These are phyloP conservation scores for Fusarium sp. DNA, from an alignment of 2,329 filamentous ascomycete genomes.

Conservation along the genomic window DNA sequence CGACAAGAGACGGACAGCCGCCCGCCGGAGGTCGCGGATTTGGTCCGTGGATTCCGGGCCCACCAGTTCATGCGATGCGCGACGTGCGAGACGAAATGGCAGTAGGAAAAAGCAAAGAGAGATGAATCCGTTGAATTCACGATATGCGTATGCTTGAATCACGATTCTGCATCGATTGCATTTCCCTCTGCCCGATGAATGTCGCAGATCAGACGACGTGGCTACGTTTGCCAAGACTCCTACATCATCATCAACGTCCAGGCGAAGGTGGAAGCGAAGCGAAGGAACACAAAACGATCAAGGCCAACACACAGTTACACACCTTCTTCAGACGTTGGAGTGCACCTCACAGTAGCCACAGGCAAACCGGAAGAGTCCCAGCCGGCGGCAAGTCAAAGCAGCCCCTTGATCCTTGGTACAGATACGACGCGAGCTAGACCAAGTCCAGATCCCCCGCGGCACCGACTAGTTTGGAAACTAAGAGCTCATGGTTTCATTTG, in stretches of 20 bases:
- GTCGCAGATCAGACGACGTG: slow-evolving; percentile 9
- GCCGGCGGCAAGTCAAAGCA: slow-evolving; percentile 12
- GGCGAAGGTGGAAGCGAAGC: background rate
- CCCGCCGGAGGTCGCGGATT: background rate
- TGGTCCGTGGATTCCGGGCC: slow-evolving; percentile 12
- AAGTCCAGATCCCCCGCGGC: slow-evolving; percentile 31
- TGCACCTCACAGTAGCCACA: background rate
- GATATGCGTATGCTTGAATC: background rate
- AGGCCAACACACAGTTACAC: background rate
- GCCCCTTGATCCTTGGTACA: background rate
- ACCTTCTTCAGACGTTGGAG: background rate
- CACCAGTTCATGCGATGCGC: slow-evolving; percentile 11
- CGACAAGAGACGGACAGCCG: background rate
- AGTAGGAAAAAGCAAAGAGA: background rate
- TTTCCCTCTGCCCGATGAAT: background rate
- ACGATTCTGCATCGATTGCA: slow-evolving; percentile 14
- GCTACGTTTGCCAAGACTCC: background rate
- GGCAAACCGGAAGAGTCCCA: slow-evolving; percentile 2
- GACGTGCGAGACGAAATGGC: background rate
- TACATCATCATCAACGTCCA: slow-evolving; percentile 1
- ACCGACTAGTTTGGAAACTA: slow-evolving; percentile 26
- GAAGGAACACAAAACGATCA: background rate
- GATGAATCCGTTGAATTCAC: background rate
- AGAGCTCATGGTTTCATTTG: slow-evolving; percentile 2
- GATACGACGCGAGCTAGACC: slow-evolving; percentile 17